Evolutionary conservation across 345 rosid species (phyloP).

Genomic region (Aquilaria yunnanensis): DNA sequence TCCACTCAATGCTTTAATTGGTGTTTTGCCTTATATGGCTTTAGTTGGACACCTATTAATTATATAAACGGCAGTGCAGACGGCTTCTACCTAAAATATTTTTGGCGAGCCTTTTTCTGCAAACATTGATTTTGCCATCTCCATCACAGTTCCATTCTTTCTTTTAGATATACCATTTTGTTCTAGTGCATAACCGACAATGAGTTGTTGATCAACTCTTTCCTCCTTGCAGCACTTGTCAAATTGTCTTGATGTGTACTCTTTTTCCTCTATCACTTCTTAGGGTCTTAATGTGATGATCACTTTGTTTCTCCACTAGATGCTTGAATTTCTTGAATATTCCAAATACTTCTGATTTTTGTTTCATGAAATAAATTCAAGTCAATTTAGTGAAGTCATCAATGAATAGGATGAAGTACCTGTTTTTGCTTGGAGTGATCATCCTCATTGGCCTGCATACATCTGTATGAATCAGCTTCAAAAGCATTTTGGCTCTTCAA

Average conservation of each 20-base stretch:
- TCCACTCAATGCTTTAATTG: background rate
- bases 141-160: no score
- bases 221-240: background rate
- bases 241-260: background rate
- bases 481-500: no score
- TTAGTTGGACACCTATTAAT: background rate
- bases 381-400: background rate
- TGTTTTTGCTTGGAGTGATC: background rate
- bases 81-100: background rate
- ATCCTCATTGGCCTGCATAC: background rate
- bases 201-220: background rate
- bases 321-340: conserved; percentile 1
- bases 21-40: background rate
- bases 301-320: conserved; percentile 1
- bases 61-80: background rate
- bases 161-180: no score
- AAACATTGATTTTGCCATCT: background rate
- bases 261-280: background rate
- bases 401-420: background rate
- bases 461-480: background rate
- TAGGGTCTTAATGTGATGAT: background rate
- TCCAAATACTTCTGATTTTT: background rate
- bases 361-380: background rate
- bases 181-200: no score
- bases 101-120: background rate